Percentiles rank a stretch among this genome's conserved stretches.
phyloP scores from a whole-genome alignment of 495 filamentous ascomycete species.

The Emericellopsis terricola region DNA sequence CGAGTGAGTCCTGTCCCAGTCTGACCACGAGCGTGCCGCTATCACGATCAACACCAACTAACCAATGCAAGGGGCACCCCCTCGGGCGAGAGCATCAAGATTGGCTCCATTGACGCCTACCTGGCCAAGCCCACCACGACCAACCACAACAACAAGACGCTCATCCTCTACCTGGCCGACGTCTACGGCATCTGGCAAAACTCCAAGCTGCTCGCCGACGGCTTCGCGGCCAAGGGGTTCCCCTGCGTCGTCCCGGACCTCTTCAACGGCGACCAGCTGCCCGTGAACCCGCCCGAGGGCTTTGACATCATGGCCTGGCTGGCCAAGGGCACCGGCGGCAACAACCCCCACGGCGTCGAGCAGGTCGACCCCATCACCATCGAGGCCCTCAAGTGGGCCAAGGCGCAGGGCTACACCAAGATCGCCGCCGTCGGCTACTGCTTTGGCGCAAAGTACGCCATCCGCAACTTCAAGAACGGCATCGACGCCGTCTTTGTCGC shows the following conservation, averaged over 20 bases:
- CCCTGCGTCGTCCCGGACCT: slow-evolving; percentile 58
- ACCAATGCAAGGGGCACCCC: slow-evolving; percentile 12
- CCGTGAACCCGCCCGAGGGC: slow-evolving; percentile 33
- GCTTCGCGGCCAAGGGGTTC: slow-evolving; percentile 69
- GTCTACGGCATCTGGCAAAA: slow-evolving; percentile 62
- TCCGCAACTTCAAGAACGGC: slow-evolving; percentile 25
- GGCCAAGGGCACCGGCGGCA: slow-evolving; percentile 23
- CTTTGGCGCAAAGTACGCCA: slow-evolving; percentile 47
- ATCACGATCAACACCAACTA: background rate
- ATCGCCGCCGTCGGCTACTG: slow-evolving; percentile 65
- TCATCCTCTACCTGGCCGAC: slow-evolving; percentile 42
- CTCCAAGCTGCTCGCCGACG: slow-evolving; percentile 64
- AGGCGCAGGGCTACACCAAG: slow-evolving; percentile 37
- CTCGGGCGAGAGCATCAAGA: slow-evolving; percentile 20
- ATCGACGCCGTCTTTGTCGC: slow-evolving; percentile 49
- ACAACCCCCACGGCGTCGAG: slow-evolving; percentile 38
- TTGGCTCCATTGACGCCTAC: slow-evolving; percentile 28
- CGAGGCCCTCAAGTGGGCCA: slow-evolving; percentile 16
- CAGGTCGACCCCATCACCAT: slow-evolving; percentile 38
- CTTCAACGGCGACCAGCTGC: slow-evolving; percentile 53
- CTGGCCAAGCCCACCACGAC: slow-evolving; percentile 26
- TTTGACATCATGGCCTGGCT: slow-evolving; percentile 48
- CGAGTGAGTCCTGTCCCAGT: slow-evolving; percentile 7
- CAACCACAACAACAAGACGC: slow-evolving; percentile 26
- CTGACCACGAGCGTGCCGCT: background rate